Conservation (phyloP, 768 basidiomycete genomes). For the Sarcomyxa edulis region DNA sequence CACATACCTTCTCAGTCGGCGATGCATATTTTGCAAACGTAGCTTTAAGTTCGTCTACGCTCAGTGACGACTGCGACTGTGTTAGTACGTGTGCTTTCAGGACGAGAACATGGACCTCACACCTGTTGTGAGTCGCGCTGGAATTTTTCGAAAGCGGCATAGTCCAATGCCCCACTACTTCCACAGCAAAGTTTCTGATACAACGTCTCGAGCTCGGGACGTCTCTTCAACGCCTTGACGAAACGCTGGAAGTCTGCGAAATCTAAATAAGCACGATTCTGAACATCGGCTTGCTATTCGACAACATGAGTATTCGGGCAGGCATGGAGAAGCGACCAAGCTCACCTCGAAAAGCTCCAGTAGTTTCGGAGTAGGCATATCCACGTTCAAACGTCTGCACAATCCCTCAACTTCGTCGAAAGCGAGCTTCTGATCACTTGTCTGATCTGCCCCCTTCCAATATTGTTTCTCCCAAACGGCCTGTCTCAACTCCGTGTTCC, state of each 20-base stretch:
- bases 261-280: slow-evolving; percentile 55
- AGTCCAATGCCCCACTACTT: slow-evolving; percentile 32
- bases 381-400: slow-evolving; percentile 66
- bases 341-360: slow-evolving; percentile 53
- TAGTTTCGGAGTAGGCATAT: slow-evolving; percentile 46
- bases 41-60: slow-evolving; percentile 23
- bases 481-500: slow-evolving; percentile 4
- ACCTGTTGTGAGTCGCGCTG: slow-evolving; percentile 40
- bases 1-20: slow-evolving; percentile 3
- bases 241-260: slow-evolving; percentile 78
- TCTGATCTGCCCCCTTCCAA: slow-evolving; percentile 27
- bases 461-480: slow-evolving; percentile 6
- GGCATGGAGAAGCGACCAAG: too few relatives aligned
- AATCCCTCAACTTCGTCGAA: slow-evolving; percentile 70
- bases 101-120: slow-evolving; percentile 3
- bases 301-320: neutral
- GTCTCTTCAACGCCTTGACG: slow-evolving; percentile 72
- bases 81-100: neutral
- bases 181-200: slow-evolving; percentile 33
- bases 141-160: slow-evolving; percentile 36
- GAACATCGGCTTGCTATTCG: slow-evolving; percentile 57
- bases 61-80: slow-evolving; percentile 25
- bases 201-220: slow-evolving; percentile 73
- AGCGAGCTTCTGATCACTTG: slow-evolving; percentile 54
- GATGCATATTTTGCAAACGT: slow-evolving; percentile 31